Evolutionary conservation across 768 basidiomycete genomes (phyloP).

Genomic region (Amanita muscaria): DNA sequence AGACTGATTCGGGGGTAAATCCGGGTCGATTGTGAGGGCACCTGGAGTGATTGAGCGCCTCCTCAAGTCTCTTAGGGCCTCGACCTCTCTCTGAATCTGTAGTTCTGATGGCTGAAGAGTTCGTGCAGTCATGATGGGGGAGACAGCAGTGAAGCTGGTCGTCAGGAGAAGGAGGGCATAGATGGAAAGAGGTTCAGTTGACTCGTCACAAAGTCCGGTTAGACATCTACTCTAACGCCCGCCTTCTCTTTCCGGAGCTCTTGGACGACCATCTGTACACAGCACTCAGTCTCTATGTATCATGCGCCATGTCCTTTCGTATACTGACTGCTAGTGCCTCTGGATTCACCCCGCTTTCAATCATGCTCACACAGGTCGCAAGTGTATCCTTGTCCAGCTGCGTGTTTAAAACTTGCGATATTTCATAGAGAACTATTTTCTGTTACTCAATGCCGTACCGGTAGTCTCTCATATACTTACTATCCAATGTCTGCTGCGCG

Average conservation of each 20-base stretch:
- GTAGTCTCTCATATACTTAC: constrained; percentile 31
- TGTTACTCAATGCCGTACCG: neutral
- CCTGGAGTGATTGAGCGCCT: constrained; percentile 81
- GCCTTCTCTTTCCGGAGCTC: constrained; percentile 70
- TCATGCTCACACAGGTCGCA: constrained; percentile 87
- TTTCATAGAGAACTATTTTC: constrained; percentile 66
- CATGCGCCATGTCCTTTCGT: neutral
- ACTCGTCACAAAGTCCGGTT: constrained; percentile 5
- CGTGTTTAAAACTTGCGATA: constrained; percentile 83
- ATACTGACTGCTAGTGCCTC: constrained; percentile 74
- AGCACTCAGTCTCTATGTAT: constrained; percentile 10
- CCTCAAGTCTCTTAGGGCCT: constrained; percentile 74
- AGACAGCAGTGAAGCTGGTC: constrained; percentile 5
- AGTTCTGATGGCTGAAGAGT: constrained; percentile 71
- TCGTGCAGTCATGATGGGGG: constrained; percentile 28
- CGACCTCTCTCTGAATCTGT: constrained; percentile 83
- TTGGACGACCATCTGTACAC: constrained; percentile 66
- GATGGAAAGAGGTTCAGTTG: neutral
- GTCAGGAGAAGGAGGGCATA: neutral
- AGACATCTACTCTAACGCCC: too few species aligned
- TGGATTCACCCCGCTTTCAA: constrained; percentile 87
- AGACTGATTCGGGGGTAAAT: constrained; percentile 68
- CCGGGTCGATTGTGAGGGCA: constrained; percentile 81
- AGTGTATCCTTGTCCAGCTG: constrained; percentile 84
- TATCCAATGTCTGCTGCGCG: constrained; percentile 64